Base-by-base conservation (phyloP, 2,329 filamentous ascomycete species). In the Mariannaea sp. region DNA sequence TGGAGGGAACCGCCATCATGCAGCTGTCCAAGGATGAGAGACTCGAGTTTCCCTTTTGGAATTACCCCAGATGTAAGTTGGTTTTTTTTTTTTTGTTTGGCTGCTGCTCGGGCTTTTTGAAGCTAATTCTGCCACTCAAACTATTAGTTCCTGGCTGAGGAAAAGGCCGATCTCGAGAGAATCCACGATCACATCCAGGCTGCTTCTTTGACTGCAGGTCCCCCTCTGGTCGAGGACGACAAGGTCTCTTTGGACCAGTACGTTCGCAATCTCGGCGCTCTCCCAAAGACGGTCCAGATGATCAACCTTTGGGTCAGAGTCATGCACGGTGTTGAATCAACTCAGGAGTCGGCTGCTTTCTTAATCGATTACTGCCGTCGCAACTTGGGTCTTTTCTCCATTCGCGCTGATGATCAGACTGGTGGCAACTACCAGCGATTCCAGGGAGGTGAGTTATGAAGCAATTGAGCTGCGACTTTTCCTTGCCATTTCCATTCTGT, bases 1-100 rank as follows among this genome's bases (percentile, higher is more conserved):
- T 74, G n/a, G 51, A 42, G 13, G 80, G 81, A 1, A 70, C 74
- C 3, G 71, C 69, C 8, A 68, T 80, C 1, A 65, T 78, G 27
- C 69, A 80, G 42, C 70, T 72, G 5, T 61, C 64, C 1, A 68
- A 75, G 36, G 75, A 73, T 4, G 59, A 55, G 3, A 43, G 55
- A 3, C 49, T 58, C 4, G 50, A 51, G 24, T 66, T 59, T 24
- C 53, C n/a, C 57, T 3, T 59, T 60, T 40, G 64, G 64, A 3
- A 61, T 65, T 13, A 55, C 61, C 0, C 64, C 65, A 0, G 57
- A 67, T 6, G 65, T 67, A 22, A 30, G 59, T 33, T 2, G 4
- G 5, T 35, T 35, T 17, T 14, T n/a, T n/a, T n/a, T n/a, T n/a
- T n/a, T n/a, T n/a, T n/a, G n/a, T n/a, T n/a, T n/a, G n/a, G n/a